Evolutionary conservation across 768 basidiomycete genomes (phyloP), one percentile per base, ranked within the genome.

Genomic region (Termitomyces sp.): DNA sequence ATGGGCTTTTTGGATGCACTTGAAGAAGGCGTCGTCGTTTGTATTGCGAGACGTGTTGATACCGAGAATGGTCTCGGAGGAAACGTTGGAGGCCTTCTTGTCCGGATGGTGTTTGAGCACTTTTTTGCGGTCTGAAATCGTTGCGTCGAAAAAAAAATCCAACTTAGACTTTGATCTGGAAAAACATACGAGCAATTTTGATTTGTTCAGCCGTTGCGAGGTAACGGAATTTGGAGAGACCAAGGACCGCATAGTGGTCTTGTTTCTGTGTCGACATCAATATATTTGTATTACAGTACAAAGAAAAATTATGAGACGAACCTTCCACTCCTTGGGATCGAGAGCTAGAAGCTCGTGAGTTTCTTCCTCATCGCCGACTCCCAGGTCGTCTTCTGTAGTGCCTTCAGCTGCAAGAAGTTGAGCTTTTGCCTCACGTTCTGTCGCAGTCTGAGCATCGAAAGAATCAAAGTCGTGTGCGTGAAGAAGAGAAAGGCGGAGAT

Each of bases 251-350:
- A 68, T 99, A 99, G 69, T 98, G 92, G 70, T 99, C 96, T 83
- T 98, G 97, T 85, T 96, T 94, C 90, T 94, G 24, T 13, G 14
- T 20, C 42, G 12, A 27, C 13, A 29, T 39, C n/a, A 34, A 56
- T n/a, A 22, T n/a, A 9, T 10, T 32, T 53, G 7, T 26, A 24
- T 32, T 22, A 36, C 46, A 10, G n/a, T 56, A 12, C 1, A 46
- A 46, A 54, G 10, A 12, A 36, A 5, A 32, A 32, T 12, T 14
- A 36, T 36, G 14, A 27, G 29, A 60, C 58, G 42, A 61, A 90
- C 92, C 83, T 98, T 99, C 96, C 97, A 98, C 68, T 96, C 94
- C 73, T 98, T 98, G 6, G 96, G 92, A 76, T 99, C 96, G n/a
- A 86, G 76, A 46, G 76, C 69, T 41, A 94, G 71, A 48, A 94